phyloP scores from a whole-genome alignment of 1,139 yeast species.

The Tardiomyces blankii region DNA sequence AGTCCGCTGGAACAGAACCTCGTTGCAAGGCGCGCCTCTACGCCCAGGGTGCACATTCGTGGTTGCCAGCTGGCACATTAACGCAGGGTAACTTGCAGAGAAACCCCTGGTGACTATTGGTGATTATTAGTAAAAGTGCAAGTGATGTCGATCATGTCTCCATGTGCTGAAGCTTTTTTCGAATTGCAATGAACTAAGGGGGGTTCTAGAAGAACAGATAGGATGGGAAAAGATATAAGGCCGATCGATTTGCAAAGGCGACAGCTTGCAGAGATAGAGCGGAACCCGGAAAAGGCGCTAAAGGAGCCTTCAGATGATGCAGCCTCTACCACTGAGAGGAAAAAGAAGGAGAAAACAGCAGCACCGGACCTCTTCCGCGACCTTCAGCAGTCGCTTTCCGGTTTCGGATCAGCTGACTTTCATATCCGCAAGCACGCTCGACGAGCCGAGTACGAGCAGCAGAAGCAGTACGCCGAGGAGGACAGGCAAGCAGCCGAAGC shows the following conservation, averaged over 20 bases:
- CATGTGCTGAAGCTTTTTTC: too few species aligned
- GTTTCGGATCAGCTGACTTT: conserved; percentile 31
- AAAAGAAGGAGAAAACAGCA: not conserved
- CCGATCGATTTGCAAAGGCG: not conserved
- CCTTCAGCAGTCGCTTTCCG: conserved; percentile 11
- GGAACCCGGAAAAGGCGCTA: not conserved
- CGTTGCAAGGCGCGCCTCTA: not conserved
- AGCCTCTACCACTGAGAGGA: not conserved
- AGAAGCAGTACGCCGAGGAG: conserved; percentile 17
- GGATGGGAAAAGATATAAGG: not conserved
- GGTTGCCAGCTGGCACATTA: not conserved
- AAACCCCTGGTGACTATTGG: too few species aligned
- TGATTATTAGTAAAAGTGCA: too few species aligned
- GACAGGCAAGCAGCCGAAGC: conserved; percentile 11
- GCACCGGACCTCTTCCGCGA: not conserved
- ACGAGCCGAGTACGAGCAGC: conserved; percentile 22
- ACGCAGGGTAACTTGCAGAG: not conserved
- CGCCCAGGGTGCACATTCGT: not conserved
- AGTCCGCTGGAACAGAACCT: not conserved
- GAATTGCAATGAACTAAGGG: too few species aligned
- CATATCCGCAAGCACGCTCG: conserved; percentile 27
- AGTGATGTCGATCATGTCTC: too few species aligned
- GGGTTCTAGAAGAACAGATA: too few species aligned
- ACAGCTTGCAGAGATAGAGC: not conserved
- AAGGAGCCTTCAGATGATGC: not conserved